Evolutionary conservation across 176 grass and related monocot genomes (phyloP), one percentile per base, ranked within the genome.

Genomic region (Aegilops bicornis): DNA sequence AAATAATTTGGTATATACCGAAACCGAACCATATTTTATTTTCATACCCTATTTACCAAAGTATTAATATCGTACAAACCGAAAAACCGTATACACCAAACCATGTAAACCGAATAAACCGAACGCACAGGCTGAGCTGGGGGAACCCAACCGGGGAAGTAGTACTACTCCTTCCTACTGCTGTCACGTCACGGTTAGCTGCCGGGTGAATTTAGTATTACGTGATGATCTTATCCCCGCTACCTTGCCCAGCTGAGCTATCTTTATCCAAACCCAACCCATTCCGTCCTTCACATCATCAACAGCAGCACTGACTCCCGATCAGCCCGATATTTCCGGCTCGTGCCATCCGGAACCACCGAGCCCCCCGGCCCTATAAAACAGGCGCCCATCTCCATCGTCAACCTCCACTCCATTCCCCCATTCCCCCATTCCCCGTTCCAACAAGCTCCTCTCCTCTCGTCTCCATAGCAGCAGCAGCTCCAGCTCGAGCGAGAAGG

Each of bases 161-260:
- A 25, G 4, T 43, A 3, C 0, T 29, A 68, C 15, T 3, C 27
- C 15, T 0, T 31, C 17, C 0, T 40, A 16, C 11, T 59, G 13
- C 20, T 64, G 66, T 80, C 75, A 29, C 89, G 7, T 84, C 81
- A 15, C 9, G 6, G 2, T 45, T 60, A 65, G 45, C 80, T 20
- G 13, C 42, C 3, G 24, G 15, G 11, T 3, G 1, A 20, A 22
- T 1, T 50, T 0, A 36, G 1, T 8, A 1, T 0, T 69, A 85
- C 62, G 85, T 56, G 81, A 84, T 77, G 85, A 85, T 88, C 89
- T 88, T 89, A 92, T 92, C 87, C 83, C 19, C 25, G 48, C 20
- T 5, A 15, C 11, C 62, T 78, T 10, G 1, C 2, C 25, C 29
- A 12, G 23, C 7, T 74, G 48, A 45, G n/a, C 69, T 10, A 36